Base-by-base conservation (phyloP, 768 basidiomycete genomes). In the Tulasnella sp. region DNA sequence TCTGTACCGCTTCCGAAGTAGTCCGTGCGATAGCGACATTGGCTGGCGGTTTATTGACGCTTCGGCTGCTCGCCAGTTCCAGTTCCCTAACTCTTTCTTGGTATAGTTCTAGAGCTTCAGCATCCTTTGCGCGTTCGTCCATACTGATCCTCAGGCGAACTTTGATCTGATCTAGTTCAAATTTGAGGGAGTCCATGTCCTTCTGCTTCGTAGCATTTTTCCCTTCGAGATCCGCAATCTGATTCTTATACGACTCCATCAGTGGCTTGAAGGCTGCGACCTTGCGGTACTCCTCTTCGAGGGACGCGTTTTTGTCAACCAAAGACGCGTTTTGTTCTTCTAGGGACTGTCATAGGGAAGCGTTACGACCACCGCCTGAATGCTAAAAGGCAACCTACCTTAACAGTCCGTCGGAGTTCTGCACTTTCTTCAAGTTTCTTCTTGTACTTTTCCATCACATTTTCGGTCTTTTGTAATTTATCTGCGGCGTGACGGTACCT, bases 391-490 rank as follows among this genome's bases (percentile, higher is more conserved):
- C 3, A n/a, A 50, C 67, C 29, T 43, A 73, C 73, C 62, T 73
- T 70, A 52, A 75, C 58, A 45, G 68, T 66, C 37, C 71, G 58
- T 25, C 65, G 64, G 23, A 67, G 63, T 62, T 94, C 89, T 12
- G 86, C 90, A 3, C 86, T 81, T 67, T 97, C 96, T 64, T 97
- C 94, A 1, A 98, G 77, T 70, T 98, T 99, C 77, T 89, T 93
- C 73, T 93, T 94, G 70, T 97, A 93, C 69, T 98, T 99, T 70
- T 97, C 92, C 79, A 96, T 88, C 27, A 96, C 92, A 65, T 93
- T 93, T 70, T 98, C 96, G 1, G 83, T 86, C 74, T 97, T 98
- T 64, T 87, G 84, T 39, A 92, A 73, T 62, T 82, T 87, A 64
- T 97, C 96, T 3, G 88, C 86, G 4, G 90, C 85, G 70, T 97